Percentiles rank a stretch among this genome's conserved stretches.
phyloP scores from a whole-genome alignment of 208 protist species.

The Phytomonas francai region DNA sequence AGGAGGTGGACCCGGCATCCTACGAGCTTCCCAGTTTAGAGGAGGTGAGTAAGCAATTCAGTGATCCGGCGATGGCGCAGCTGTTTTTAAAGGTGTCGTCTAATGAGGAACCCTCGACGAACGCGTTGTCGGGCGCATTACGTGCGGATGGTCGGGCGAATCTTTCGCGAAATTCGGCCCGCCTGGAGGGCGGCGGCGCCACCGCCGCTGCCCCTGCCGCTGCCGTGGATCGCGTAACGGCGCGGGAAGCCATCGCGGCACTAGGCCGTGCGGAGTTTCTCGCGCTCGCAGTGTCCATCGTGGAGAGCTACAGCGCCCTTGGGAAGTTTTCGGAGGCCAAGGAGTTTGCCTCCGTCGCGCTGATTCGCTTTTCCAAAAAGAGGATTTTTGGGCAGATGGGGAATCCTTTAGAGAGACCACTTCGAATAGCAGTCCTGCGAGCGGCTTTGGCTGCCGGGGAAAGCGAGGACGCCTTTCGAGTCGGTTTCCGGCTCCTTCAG shows the following conservation, averaged over 20 bases:
- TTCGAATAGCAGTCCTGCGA: constrained; percentile 68
- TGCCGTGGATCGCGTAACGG: constrained; percentile 44
- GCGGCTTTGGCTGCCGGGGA: constrained; percentile 66
- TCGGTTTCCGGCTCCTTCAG: constrained; percentile 68
- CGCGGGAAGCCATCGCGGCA: constrained; percentile 52
- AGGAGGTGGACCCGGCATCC: background rate
- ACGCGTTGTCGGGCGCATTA: background rate
- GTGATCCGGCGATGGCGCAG: constrained; percentile 65
- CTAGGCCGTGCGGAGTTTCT: constrained; percentile 59
- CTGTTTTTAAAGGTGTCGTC: constrained; percentile 76
- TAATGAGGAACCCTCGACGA: constrained; percentile 6
- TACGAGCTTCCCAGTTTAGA: constrained; percentile 71
- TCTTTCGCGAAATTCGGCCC: background rate
- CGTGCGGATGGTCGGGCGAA: background rate
- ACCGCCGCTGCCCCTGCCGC: constrained; percentile 1
- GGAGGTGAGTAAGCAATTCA: constrained; percentile 72
- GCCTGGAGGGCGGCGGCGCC: constrained; percentile 11
- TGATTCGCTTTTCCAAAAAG: constrained; percentile 38
- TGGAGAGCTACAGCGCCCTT: constrained; percentile 76
- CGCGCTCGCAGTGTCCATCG: constrained; percentile 58
- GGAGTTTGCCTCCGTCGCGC: constrained; percentile 78
- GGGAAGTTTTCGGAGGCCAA: constrained; percentile 84
- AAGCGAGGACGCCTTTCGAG: constrained; percentile 74
- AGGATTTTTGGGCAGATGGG: constrained; percentile 43
- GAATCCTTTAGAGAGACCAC: constrained; percentile 44